Percentiles rank a stretch among this genome's conserved stretches.
These are phyloP conservation scores for Daphne laureola DNA, from an alignment of 441 rosid genomes.

Conservation along the genomic window DNA sequence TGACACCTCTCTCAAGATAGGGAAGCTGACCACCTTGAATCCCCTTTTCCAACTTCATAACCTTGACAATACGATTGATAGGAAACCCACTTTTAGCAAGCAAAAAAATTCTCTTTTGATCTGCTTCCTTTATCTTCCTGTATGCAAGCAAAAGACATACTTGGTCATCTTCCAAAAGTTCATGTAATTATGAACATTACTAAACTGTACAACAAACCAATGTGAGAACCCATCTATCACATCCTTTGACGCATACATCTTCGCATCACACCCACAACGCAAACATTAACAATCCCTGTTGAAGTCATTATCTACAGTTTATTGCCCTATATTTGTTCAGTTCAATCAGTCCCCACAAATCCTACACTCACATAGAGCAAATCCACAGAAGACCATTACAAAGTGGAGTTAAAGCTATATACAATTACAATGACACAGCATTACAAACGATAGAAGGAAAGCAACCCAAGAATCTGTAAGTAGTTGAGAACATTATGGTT, in stretches of 20 bases:
- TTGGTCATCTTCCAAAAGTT: constrained; percentile 42
- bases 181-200: constrained; percentile 48
- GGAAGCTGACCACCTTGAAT: constrained; percentile 42
- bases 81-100: constrained; percentile 51
- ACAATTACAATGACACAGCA: too few relatives aligned
- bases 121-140: constrained; percentile 40
- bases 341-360: constrained; percentile 5
- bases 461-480: neutral
- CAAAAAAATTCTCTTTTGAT: constrained; percentile 39
- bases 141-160: constrained; percentile 45
- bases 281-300: constrained; percentile 37
- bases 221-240: constrained; percentile 32
- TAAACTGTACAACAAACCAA: constrained; percentile 43
- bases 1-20: constrained; percentile 39
- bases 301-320: constrained; percentile 13
- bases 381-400: too few relatives aligned
- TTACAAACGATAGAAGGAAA: neutral
- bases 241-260: constrained; percentile 43
- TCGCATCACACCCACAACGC: constrained; percentile 47
- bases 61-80: constrained; percentile 37
- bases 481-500: too few relatives aligned
- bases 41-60: constrained; percentile 44
- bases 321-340: neutral
- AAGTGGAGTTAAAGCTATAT: too few relatives aligned
- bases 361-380: constrained; percentile 12